phyloP scores from a whole-genome alignment of 202 grass and related monocot genomes.

The Saccharum hybrid region DNA sequence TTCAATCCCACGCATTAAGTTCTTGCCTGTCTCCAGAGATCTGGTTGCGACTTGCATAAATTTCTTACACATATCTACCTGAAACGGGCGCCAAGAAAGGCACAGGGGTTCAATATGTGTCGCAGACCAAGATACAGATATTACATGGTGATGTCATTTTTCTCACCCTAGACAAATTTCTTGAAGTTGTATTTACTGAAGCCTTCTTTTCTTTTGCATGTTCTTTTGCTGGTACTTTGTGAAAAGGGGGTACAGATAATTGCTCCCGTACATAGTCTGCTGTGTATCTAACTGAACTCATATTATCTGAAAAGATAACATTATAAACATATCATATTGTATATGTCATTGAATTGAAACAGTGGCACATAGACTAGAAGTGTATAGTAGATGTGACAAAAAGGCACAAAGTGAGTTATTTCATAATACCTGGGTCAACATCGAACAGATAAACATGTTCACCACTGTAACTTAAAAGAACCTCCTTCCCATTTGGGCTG shows the following conservation, averaged over 20 bases:
- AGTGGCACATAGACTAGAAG: slow-evolving; percentile 9
- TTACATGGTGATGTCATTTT: not conserved
- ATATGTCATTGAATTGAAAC: slow-evolving; percentile 16
- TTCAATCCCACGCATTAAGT: slow-evolving; percentile 81
- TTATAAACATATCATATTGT: slow-evolving; percentile 42
- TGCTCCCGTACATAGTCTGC: slow-evolving; percentile 61
- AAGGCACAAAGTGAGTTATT: slow-evolving; percentile 22
- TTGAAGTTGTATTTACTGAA: slow-evolving; percentile 47
- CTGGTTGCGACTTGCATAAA: slow-evolving; percentile 63
- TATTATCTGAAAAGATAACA: slow-evolving; percentile 59
- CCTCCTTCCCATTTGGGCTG: slow-evolving; percentile 85
- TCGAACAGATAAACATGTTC: slow-evolving; percentile 99
- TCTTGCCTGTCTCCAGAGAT: slow-evolving; percentile 54
- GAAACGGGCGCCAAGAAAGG: slow-evolving; percentile 48
- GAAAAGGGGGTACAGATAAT: slow-evolving; percentile 63
- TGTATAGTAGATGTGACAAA: slow-evolving; percentile 21
- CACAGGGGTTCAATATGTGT: slow-evolving; percentile 40
- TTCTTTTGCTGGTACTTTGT: slow-evolving; percentile 50
- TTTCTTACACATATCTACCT: slow-evolving; percentile 84
- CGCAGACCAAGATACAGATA: slow-evolving; percentile 35
- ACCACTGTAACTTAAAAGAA: slow-evolving; percentile 93
- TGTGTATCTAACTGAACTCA: slow-evolving; percentile 74
- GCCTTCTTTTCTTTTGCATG: slow-evolving; percentile 32
- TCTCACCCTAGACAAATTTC: slow-evolving; percentile 67
- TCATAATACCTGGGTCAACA: slow-evolving; percentile 68